Conservation (phyloP, 306 rosid genomes). For the Castanea sativa region DNA sequence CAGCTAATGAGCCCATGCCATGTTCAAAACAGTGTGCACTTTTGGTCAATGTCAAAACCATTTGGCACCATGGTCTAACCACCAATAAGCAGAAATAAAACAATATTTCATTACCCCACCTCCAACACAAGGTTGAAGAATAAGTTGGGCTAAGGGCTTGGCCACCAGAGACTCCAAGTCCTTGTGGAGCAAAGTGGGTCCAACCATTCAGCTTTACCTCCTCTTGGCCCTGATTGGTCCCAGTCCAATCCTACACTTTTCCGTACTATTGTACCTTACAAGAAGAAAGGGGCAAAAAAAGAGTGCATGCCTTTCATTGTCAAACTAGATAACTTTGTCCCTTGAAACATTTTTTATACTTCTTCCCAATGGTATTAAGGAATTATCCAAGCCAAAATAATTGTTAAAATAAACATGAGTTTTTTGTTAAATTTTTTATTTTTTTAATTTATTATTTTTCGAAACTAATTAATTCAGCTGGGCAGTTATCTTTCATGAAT, state of each 20-base stretch:
- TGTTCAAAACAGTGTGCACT: slow-evolving; percentile 3
- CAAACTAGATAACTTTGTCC: too few species aligned
- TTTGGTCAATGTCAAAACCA: slow-evolving; percentile 12
- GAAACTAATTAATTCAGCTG: neutral
- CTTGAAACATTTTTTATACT: neutral
- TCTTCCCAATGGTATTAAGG: neutral
- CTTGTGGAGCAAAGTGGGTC: too few species aligned
- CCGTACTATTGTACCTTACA: too few species aligned
- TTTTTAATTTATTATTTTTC: neutral
- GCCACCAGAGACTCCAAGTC: neutral
- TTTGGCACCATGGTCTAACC: slow-evolving; percentile 25
- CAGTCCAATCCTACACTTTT: too few species aligned
- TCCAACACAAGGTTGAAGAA: neutral
- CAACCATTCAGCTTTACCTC: too few species aligned
- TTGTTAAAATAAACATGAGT: neutral
- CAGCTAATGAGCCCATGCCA: slow-evolving; percentile 21
- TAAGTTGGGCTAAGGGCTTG: slow-evolving; percentile 3
- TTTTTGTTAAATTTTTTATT: too few species aligned
- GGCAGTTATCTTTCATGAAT: neutral
- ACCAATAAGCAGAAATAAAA: slow-evolving; percentile 17
- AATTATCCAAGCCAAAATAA: neutral
- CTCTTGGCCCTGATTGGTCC: too few species aligned
- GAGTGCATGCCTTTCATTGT: too few species aligned
- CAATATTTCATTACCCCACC: neutral
- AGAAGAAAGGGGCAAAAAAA: too few species aligned